phyloP scores from a whole-genome alignment of 352 stramenopile species.

The Phytophthora boehmeriae region DNA sequence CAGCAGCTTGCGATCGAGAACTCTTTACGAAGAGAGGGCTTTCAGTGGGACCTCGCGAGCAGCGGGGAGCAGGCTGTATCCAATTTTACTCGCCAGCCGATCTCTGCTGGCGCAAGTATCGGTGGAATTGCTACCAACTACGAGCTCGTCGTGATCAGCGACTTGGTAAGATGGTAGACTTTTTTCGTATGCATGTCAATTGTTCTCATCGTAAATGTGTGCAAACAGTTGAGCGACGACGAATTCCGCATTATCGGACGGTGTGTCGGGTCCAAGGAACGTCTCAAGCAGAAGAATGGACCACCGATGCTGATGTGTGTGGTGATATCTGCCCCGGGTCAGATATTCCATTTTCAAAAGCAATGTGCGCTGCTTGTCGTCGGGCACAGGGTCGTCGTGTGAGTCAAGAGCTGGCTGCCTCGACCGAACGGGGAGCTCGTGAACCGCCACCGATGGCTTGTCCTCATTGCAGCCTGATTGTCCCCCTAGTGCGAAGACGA shows the following conservation, averaged over 20 bases:
- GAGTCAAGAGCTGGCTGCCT: slow-evolving; percentile 30
- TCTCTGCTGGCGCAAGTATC: slow-evolving; percentile 2
- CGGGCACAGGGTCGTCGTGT: slow-evolving; percentile 55
- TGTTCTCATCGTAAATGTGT: not conserved
- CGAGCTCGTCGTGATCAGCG: slow-evolving; percentile 63
- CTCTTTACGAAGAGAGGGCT: slow-evolving; percentile 61
- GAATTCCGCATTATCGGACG: slow-evolving; percentile 61
- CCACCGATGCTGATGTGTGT: slow-evolving; percentile 49
- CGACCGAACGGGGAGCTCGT: slow-evolving; percentile 10
- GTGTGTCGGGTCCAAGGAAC: slow-evolving; percentile 48
- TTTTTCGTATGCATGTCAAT: not conserved
- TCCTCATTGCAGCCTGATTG: slow-evolving; percentile 56
- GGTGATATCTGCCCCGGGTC: slow-evolving; percentile 41
- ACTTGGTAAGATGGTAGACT: slow-evolving; percentile 37
- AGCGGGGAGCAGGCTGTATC: slow-evolving; percentile 61
- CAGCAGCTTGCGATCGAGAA: slow-evolving; percentile 68
- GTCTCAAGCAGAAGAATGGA: slow-evolving; percentile 19
- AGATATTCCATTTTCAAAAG: slow-evolving; percentile 51
- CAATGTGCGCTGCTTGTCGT: slow-evolving; percentile 58
- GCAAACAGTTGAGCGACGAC: slow-evolving; percentile 45
- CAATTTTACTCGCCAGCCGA: slow-evolving; percentile 46
- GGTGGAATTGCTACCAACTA: slow-evolving; percentile 28
- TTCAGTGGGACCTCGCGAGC: slow-evolving; percentile 72
- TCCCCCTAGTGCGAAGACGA: slow-evolving; percentile 14
- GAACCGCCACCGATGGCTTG: slow-evolving; percentile 42